A percentile compares a stretch with the other conserved stretches of the same genome.
Conservation (phyloP, 2,329 filamentous ascomycete genomes). For the Madurella mycetomatis region DNA sequence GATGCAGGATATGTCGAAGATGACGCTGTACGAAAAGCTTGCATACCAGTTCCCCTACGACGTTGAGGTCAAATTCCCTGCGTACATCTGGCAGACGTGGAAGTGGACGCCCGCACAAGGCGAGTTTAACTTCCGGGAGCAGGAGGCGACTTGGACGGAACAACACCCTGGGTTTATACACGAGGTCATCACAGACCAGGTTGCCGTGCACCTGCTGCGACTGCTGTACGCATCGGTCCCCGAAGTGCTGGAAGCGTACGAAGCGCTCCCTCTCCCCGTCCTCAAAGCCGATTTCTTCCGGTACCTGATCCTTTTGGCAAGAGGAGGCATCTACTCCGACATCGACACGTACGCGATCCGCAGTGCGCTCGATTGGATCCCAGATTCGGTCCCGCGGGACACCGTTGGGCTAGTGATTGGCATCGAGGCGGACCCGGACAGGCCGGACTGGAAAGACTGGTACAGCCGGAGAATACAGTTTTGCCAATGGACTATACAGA, state of each 20-base stretch:
- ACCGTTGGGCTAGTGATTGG: conserved; percentile 84
- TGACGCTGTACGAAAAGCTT: conserved; percentile 74
- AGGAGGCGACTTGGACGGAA: conserved; percentile 86
- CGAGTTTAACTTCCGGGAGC: conserved; percentile 73
- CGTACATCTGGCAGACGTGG: conserved; percentile 99
- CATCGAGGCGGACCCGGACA: conserved; percentile 93
- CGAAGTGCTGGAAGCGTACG: conserved; percentile 73
- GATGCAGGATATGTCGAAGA: conserved; percentile 64
- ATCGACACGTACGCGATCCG: conserved; percentile 88
- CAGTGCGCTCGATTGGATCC: conserved; percentile 84
- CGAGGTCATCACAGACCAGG: conserved; percentile 91
- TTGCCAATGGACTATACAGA: conserved; percentile 98
- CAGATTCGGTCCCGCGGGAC: conserved; percentile 67
- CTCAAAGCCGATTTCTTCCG: conserved; percentile 77
- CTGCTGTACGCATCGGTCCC: conserved; percentile 82
- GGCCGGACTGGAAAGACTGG: conserved; percentile 89
- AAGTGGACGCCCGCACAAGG: conserved; percentile 75
- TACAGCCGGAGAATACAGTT: conserved; percentile 96
- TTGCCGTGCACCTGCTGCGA: conserved; percentile 73
- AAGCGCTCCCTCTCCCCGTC: conserved; percentile 66
- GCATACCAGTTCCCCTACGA: conserved; percentile 94
- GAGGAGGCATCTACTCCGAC: conserved; percentile 71
- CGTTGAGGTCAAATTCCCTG: conserved; percentile 81
- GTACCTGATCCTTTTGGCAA: conserved; percentile 62
- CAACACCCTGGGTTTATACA: conserved; percentile 89